Conservation (phyloP, 257 asterid species). For the Solanum arcanum region DNA sequence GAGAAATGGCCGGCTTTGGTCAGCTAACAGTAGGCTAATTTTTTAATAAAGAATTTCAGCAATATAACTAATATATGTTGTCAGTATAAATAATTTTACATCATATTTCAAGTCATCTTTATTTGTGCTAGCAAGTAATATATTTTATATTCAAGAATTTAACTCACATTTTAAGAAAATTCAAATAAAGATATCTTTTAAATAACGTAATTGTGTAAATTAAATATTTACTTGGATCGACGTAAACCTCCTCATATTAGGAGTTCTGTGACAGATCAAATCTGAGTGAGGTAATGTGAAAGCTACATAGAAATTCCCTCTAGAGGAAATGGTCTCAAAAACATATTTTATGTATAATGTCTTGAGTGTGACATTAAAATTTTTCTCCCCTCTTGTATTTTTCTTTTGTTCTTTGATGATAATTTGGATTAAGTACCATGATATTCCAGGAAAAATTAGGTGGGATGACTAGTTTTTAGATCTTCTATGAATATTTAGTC, state of each 20-base stretch:
- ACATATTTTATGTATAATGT: neutral
- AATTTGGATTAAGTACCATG: neutral
- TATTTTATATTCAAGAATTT: neutral
- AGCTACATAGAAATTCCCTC: conserved; percentile 6
- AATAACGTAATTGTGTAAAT: neutral
- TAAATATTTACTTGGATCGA: neutral
- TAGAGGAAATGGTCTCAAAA: neutral
- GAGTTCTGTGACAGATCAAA: neutral
- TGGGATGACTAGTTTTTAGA: neutral
- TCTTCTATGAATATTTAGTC: no score
- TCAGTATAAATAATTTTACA: neutral
- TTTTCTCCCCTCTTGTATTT: neutral
- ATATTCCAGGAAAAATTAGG: neutral
- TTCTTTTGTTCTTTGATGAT: neutral
- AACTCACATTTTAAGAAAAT: neutral
- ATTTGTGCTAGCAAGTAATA: rapidly evolving
- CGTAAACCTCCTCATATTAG: neutral
- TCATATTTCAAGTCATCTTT: neutral
- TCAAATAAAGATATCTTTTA: neutral
- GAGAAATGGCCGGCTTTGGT: conserved; percentile 13
- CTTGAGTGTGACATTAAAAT: neutral
- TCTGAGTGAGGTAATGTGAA: neutral
- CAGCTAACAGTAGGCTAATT: neutral
- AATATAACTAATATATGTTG: neutral
- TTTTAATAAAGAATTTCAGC: neutral